phyloP scores from a whole-genome alignment of 177 flowering plant genomes.

The Vitis hybrid region DNA sequence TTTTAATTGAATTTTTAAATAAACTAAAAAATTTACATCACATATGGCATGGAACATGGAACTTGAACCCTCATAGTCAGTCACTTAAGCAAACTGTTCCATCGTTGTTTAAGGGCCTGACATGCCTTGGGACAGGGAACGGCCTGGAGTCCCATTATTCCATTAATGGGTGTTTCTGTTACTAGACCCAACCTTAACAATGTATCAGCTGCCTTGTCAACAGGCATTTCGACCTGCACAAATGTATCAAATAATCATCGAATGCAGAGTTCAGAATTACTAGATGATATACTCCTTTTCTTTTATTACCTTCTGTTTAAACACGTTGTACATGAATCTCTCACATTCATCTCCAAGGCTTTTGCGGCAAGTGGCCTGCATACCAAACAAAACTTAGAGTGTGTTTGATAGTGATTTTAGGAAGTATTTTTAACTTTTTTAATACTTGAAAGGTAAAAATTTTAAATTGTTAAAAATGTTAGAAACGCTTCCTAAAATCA shows the following conservation, averaged over 20 bases:
- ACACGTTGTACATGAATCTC: conserved; percentile 59
- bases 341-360: conserved; percentile 66
- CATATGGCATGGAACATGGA: no score
- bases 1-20: no score
- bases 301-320: conserved; percentile 62
- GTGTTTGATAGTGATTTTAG: no score
- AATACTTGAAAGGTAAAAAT: no score
- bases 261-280: neutral
- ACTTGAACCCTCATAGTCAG: neutral
- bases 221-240: conserved; percentile 85
- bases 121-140: conserved; percentile 59
- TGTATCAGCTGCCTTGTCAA: conserved; percentile 67
- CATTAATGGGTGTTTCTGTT: conserved; percentile 40
- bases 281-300: neutral
- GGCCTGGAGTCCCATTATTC: conserved; percentile 44
- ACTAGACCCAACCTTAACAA: conserved; percentile 74
- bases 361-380: conserved; percentile 50
- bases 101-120: conserved; percentile 56
- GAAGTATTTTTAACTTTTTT: no score
- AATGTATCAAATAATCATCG: neutral
- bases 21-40: no score
- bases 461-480: no score
- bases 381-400: no score
- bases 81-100: conserved; percentile 58
- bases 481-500: no score